These are phyloP conservation scores for Irpex sp. DNA, from an alignment of 1,284 basidiomycete genomes.

Conservation along the genomic window DNA sequence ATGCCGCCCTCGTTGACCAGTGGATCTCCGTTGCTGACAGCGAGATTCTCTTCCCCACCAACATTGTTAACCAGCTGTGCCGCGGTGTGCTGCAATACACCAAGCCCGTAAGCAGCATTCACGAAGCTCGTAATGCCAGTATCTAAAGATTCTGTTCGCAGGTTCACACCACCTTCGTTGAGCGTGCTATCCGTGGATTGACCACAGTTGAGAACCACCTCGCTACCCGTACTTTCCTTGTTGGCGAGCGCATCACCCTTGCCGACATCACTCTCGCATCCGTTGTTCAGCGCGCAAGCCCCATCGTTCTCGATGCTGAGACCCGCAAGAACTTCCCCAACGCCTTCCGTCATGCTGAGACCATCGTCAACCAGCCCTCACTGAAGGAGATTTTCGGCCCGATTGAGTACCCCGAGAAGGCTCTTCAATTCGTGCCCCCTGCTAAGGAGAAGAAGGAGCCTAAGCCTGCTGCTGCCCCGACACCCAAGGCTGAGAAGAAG, in stretches of 20 bases:
- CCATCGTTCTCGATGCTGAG: conserved; percentile 58
- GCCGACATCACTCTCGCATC: conserved; percentile 81
- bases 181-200: conserved; percentile 54
- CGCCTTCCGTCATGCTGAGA: conserved; percentile 81
- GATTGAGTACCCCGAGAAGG: conserved; percentile 68
- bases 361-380: conserved; percentile 79
- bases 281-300: conserved; percentile 47
- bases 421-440: conserved; percentile 71
- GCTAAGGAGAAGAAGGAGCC: conserved; percentile 57
- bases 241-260: conserved; percentile 90
- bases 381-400: conserved; percentile 67
- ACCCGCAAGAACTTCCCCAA: conserved; percentile 71
- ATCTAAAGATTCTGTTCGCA: conserved; percentile 24
- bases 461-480: conserved; percentile 43
- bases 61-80: conserved; percentile 32
- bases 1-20: conserved; percentile 62
- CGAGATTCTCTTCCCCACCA: conserved; percentile 40
- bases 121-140: neutral
- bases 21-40: conserved; percentile 64
- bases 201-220: conserved; percentile 75
- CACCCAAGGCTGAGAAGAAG: conserved; percentile 51
- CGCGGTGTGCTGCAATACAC: conserved; percentile 52
- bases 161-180: conserved; percentile 52
- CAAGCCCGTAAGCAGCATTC: conserved; percentile 51
- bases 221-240: conserved; percentile 82